Base-by-base conservation (phyloP, 1,284 basidiomycete species). In the Microbotryum lychnidis-dioicae region DNA sequence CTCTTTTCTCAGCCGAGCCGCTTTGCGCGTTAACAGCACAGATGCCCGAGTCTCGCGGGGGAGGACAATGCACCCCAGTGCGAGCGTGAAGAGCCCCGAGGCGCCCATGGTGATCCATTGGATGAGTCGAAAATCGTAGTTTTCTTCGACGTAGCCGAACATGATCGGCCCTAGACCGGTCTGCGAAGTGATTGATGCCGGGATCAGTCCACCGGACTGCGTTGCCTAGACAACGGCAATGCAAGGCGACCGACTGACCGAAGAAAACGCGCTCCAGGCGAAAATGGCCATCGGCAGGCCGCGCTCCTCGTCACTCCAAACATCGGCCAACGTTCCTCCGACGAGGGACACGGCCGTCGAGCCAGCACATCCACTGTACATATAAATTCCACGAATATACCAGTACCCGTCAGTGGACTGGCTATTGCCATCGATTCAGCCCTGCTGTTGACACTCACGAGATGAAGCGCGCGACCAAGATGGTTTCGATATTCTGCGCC, bases 381-480 rank as follows among this genome's bases (percentile, higher is more conserved):
- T 16, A 55, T 16, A 4, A 3, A 29, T 47, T 8, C 33, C 20
- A 49, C n/a, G 10, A 6, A 9, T 2, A 29, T 14, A 7, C 33
- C 45, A 8, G 4, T 20, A 6, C 31, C 45, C 18, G 25, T 25
- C 16, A 33, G 8, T 42, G 21, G 21, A 21, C 21, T 18, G 37
- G 16, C 16, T 18, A 42, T 42, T 18, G 4, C 37, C 37, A 18
- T 18, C 12, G 37, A 31, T 31, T 31, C 9, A 1, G 31, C 31
- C 31, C 31, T 31, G 7, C 8, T 0, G 37, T 18, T 18, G 37
- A 12, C 37, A 42, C 55, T 33, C 55, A 56, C 55, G 51, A 78
- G 14, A 89, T 72, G 73, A 87, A 87, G 5, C 87, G 81, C 0
- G 81, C 83, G 48, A 84, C 75, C 10, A 87, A 76, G 2, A 88